A percentile compares a stretch with the other conserved stretches of the same genome.
phyloP scores from a whole-genome alignment of 2,329 filamentous ascomycete species.

The Talaromyces verruculosus region DNA sequence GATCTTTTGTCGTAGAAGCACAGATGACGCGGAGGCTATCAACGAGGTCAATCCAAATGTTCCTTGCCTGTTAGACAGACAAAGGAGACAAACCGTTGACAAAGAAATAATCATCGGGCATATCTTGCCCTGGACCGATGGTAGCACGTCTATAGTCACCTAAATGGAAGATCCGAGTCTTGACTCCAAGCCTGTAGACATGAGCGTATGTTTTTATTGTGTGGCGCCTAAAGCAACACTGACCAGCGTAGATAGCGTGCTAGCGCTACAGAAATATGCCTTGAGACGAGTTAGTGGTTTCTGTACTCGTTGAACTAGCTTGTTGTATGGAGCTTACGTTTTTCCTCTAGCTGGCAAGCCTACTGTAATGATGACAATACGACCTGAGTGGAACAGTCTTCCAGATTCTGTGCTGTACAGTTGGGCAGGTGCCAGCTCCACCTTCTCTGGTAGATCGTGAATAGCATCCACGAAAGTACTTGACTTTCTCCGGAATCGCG shows the following conservation, averaged over 20 bases:
- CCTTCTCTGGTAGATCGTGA: slow-evolving; percentile 83
- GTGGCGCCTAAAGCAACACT: slow-evolving; percentile 27
- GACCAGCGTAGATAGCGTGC: slow-evolving; percentile 90
- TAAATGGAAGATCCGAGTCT: slow-evolving; percentile 95
- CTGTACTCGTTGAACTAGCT: slow-evolving; percentile 5
- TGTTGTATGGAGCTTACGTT: slow-evolving; percentile 60
- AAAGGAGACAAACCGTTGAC: slow-evolving; percentile 62
- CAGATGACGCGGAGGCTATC: slow-evolving; percentile 74
- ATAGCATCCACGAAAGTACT: slow-evolving; percentile 97
- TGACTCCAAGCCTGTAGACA: slow-evolving; percentile 78
- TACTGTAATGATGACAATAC: slow-evolving; percentile 96
- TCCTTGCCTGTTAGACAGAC: neutral
- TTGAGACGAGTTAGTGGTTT: slow-evolving; percentile 35
- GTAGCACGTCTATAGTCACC: slow-evolving; percentile 95
- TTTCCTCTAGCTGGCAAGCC: slow-evolving; percentile 93
- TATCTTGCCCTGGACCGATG: slow-evolving; percentile 75
- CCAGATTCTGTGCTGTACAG: slow-evolving; percentile 98
- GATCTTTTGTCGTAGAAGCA: slow-evolving; percentile 95
- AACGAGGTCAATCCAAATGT: neutral
- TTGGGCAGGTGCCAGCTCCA: slow-evolving; percentile 87
- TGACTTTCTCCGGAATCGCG: slow-evolving; percentile 85
- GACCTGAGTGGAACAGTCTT: slow-evolving; percentile 91
- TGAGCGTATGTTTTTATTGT: neutral
- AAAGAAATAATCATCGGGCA: slow-evolving; percentile 97
- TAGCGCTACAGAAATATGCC: slow-evolving; percentile 92